phyloP scores from a whole-genome alignment of 2,329 filamentous ascomycete genomes.

The Hymenoscyphus infarciens region DNA sequence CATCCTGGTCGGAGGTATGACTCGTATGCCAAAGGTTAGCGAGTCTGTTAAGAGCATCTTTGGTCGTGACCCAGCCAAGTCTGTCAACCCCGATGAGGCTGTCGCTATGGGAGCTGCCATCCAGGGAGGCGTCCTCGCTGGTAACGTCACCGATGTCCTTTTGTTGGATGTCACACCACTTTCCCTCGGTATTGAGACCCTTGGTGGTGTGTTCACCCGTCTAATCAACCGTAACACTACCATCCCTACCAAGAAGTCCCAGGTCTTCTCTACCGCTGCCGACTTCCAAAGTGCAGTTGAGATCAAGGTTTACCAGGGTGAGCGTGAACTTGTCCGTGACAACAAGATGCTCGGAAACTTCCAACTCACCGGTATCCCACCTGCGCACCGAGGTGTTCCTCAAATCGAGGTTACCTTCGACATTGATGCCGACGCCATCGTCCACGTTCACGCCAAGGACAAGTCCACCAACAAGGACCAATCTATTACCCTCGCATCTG shows the following conservation, averaged over 20 bases:
- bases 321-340: conserved; percentile 97
- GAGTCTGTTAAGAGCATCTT: conserved; percentile 97
- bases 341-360: conserved; percentile 99
- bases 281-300: conserved; percentile 98
- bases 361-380: conserved; percentile 96
- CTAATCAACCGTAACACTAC: conserved; percentile 99
- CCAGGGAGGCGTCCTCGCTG: conserved; percentile 92
- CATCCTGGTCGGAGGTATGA: conserved; percentile 98
- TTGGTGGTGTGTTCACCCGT: conserved; percentile 95
- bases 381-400: conserved; percentile 91
- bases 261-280: conserved; percentile 94
- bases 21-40: conserved; percentile 96
- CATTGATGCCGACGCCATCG: conserved; percentile 96
- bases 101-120: conserved; percentile 97
- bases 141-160: conserved; percentile 93
- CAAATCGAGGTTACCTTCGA: conserved; percentile 98
- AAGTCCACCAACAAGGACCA: conserved; percentile 99
- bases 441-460: conserved; percentile 97
- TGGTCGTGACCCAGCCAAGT: conserved; percentile 93
- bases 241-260: conserved; percentile 98
- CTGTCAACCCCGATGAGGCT: conserved; percentile 97
- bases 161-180: conserved; percentile 94
- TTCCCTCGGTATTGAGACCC: conserved; percentile 96
- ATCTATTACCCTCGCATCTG: conserved; percentile 97
- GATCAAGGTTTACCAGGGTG: conserved; percentile 99